phyloP scores from a whole-genome alignment of 305 asterid species.

The Fraxinus albicans region DNA sequence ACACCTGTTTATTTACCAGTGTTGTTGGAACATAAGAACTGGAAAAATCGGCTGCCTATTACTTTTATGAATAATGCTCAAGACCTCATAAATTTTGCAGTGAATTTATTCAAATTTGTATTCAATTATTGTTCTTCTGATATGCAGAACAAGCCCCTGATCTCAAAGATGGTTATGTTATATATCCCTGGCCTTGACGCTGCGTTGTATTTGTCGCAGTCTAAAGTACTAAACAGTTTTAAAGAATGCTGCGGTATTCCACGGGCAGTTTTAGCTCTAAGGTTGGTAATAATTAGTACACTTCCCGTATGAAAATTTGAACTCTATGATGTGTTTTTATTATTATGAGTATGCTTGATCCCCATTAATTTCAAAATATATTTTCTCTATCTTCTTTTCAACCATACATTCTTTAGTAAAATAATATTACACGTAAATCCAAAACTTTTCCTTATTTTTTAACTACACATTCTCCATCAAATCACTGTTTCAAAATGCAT shows the following conservation, averaged over 20 bases:
- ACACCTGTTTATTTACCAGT: neutral
- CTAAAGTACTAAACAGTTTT: constrained; percentile 64
- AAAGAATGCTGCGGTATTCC: constrained; percentile 82
- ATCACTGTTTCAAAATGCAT: no score
- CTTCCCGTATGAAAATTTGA: neutral
- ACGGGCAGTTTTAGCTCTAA: constrained; percentile 81
- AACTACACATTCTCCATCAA: no score
- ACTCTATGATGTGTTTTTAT: constrained; percentile 2
- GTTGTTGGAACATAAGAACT: neutral
- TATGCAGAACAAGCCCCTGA: constrained; percentile 88
- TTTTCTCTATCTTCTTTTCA: no score
- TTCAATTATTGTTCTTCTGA: constrained; percentile 21
- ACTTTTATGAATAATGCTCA: neutral
- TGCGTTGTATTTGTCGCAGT: constrained; percentile 74
- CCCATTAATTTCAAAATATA: no score
- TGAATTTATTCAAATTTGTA: neutral
- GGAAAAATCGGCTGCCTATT: neutral
- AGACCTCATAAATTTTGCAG: neutral
- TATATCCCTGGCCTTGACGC: constrained; percentile 97
- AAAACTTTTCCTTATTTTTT: no score
- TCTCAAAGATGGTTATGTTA: constrained; percentile 87
- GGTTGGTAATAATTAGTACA: constrained; percentile 40
- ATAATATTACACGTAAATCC: no score
- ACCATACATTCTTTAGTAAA: no score
- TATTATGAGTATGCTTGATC: neutral